Base-by-base conservation (phyloP, 2,329 filamentous ascomycete species). In the Cladosporium cucumerinum region DNA sequence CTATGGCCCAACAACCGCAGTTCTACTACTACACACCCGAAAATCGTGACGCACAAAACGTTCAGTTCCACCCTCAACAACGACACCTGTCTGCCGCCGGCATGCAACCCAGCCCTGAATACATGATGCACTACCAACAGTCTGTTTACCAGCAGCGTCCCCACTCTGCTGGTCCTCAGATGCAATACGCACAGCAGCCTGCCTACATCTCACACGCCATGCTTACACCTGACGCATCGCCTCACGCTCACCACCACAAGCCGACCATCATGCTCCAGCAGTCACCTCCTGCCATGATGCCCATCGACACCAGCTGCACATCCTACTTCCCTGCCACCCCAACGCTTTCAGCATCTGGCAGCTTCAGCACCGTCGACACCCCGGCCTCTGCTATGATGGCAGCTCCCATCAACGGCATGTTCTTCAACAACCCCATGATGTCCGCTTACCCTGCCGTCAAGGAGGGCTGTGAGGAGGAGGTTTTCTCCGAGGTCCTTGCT, bases 21-120 rank as follows among this genome's bases (percentile, higher is more conserved):
- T 96, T 93, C 83, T 93, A 91, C 85, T 95, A 93, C 84, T 96
- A 94, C 82, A 89, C 87, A 73, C 87, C 90, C 70, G 91, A 95
- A 26, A 58, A 59, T 55, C 43, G 62, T 26, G 62, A 58, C 25
- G n/a, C 30, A 52, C 62, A 59, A 14, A 36, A 64, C 57, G 32
- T 58, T 25, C 61, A 64, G 23, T 52, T 36, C 46, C 43, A 49
- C 46, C 62, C 36, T 26, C 61, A 72, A 84, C 89, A 69, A 86
- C 88, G 69, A 85, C 84, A 81, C 57, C 78, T 79, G 68, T 72
- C 81, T 75, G 72, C 74, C 68, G 69, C 76, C 73, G 63, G 77
- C 78, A 68, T 80, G 78, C 73, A 83, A 78, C 74, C 80, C 72
- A 76, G 78, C 75, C 72, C 78, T 75, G 72, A 80, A n/a, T 76